These are phyloP conservation scores for Pythium phragmiticola DNA, from an alignment of 352 stramenopile genomes.

Conservation along the genomic window DNA sequence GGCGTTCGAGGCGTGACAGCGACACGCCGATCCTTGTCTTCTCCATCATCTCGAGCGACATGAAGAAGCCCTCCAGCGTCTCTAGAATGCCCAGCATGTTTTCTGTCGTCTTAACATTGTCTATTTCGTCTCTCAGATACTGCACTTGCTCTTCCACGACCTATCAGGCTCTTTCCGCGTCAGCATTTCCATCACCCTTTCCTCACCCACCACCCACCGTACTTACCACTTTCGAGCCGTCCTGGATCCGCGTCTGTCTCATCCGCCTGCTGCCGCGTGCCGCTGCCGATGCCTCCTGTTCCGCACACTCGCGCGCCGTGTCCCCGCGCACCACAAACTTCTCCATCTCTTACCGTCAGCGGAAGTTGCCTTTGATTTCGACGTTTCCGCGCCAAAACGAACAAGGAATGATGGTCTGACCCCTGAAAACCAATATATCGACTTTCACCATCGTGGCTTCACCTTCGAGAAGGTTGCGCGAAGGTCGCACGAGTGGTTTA, in stretches of 20 bases:
- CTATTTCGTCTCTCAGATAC: conserved; percentile 64
- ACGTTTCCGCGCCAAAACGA: not conserved
- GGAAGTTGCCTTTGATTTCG: not conserved
- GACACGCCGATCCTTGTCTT: conserved; percentile 57
- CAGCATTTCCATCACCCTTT: not conserved
- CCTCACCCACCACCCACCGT: not conserved
- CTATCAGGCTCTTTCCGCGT: conserved; percentile 1
- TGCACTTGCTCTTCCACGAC: conserved; percentile 63
- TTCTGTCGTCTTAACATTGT: conserved; percentile 42
- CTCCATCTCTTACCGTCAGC: conserved; percentile 37
- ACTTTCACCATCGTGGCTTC: conserved; percentile 1
- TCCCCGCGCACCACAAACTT: conserved; percentile 59
- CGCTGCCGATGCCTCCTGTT: conserved; percentile 21
- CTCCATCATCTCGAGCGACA: conserved; percentile 83
- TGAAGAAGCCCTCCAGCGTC: conserved; percentile 60
- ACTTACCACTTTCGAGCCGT: conserved; percentile 64
- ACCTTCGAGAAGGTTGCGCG: conserved; percentile 15
- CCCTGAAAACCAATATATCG: not conserved
- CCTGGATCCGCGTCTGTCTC: conserved; percentile 63
- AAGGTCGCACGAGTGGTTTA: conserved; percentile 25
- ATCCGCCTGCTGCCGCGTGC: conserved; percentile 31
- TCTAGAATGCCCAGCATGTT: conserved; percentile 53
- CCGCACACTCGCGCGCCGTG: conserved; percentile 30
- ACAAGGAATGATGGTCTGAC: conserved; percentile 21
- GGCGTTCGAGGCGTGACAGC: conserved; percentile 37